Evolutionary conservation across 73 alveolate genomes (phyloP), one percentile per base, ranked within the genome.

Genomic region (Paramecium biaurelia): DNA sequence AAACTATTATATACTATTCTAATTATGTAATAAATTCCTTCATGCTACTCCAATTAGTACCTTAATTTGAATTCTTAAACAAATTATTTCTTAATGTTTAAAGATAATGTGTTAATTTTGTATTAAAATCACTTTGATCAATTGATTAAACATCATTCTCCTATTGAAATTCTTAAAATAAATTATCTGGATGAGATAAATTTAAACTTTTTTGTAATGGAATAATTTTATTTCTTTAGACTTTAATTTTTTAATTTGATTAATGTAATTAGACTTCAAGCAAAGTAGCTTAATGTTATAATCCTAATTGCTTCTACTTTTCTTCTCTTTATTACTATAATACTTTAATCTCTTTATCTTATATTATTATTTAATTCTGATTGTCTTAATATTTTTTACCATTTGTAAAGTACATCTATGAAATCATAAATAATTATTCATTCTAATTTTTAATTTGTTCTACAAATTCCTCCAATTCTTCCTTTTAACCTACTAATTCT

Each of bases 291-390:
- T 79, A 79, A 79, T 79, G 90, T 38, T 42, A 79, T 23, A 26
- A 43, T 18, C 74, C 32, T 24, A 42, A 41, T 79, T 79, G 47
- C 24, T 42, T 10, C 14, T 79, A 76, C 94, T 23, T 70, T 85
- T 38, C 92, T 93, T 59, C 96, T 93, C 95, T 95, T 92, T 68
- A 93, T 97, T 41, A 53, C 70, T 24, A 93, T 95, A 70, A 90
- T 96, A 74, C 53, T 86, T 30, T 92, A 63, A 86, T 96, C 74
- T 84, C 94, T 93, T 42, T 93, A 43, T 38, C 96, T 95, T 43
- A 93, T 70, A 11, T 93, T 86, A 26, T 79, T 85, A 42, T 92
- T 79, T 68, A 92, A 95, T 38, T 42, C 41, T 57, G 23, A 85
- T 8, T 68, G 30, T 21, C 93, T 58, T 30, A 42, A 45, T 59